These are phyloP conservation scores for Podaxis mareebaensis DNA, from an alignment of 768 basidiomycete species.

Conservation along the genomic window DNA sequence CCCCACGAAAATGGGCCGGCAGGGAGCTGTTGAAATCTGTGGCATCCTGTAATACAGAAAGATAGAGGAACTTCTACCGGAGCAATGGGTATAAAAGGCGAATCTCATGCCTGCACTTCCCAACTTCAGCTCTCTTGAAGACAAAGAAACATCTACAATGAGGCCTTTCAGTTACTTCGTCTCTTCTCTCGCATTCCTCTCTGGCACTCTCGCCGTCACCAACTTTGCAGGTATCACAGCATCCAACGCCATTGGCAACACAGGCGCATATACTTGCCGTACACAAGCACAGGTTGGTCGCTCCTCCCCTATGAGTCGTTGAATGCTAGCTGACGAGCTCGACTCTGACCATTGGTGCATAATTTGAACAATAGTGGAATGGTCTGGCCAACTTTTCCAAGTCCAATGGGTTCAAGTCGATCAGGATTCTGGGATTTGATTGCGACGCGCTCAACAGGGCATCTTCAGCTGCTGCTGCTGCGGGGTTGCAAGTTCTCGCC, in stretches of 20 bases:
- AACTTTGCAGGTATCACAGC: conserved; percentile 33
- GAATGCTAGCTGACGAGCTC: neutral
- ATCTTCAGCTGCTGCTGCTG: conserved; percentile 33
- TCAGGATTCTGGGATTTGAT: conserved; percentile 38
- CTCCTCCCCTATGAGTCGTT: neutral
- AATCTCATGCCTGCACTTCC: neutral
- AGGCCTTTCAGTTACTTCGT: neutral
- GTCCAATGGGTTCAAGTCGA: conserved; percentile 32
- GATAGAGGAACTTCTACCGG: neutral
- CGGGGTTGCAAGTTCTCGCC: conserved; percentile 32
- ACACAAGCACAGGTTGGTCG: conserved; percentile 32
- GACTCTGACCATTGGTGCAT: neutral
- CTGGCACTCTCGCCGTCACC: conserved; percentile 27
- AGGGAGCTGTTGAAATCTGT: neutral
- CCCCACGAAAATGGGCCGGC: neutral
- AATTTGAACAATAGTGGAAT: conserved; percentile 31
- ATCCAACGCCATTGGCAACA: conserved; percentile 33
- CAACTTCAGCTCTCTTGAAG: neutral
- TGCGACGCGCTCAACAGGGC: conserved; percentile 36
- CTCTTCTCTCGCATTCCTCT: conserved; percentile 15
- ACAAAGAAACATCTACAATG: neutral
- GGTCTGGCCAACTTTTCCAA: conserved; percentile 30
- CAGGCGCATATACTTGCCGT: conserved; percentile 31
- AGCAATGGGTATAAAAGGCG: neutral
- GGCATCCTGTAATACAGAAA: neutral